Conservation (phyloP, 1,284 basidiomycete species). For the Malassezia obtusa region DNA sequence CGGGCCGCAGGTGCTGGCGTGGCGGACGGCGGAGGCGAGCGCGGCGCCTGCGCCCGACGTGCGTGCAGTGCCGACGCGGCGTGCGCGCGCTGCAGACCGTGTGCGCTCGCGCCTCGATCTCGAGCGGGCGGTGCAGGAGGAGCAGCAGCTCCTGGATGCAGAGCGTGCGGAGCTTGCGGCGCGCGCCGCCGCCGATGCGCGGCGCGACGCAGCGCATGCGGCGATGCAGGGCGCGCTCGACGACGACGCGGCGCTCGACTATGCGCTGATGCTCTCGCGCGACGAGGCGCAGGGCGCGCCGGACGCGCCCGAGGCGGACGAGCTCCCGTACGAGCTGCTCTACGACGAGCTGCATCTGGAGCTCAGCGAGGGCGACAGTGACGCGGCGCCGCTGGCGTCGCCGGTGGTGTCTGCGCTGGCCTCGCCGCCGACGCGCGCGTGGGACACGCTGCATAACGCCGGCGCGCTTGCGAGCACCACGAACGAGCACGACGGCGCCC, state of each 20-base stretch:
- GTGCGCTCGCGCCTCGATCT: conserved; percentile 26
- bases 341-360: conserved; percentile 7
- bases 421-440: conserved; percentile 28
- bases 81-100: conserved; percentile 23
- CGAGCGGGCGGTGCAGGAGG: conserved; percentile 38
- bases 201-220: conserved; percentile 51
- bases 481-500: conserved; percentile 14
- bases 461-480: conserved; percentile 11
- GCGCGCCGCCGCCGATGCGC: conserved; percentile 53
- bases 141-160: conserved; percentile 51
- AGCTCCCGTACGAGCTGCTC: conserved; percentile 11
- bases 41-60: conserved; percentile 50
- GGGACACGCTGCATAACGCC: conserved; percentile 35
- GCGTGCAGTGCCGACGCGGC: background rate
- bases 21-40: conserved; percentile 52
- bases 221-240: conserved; percentile 60
- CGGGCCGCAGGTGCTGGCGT: conserved; percentile 60
- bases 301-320: background rate
- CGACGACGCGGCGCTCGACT: conserved; percentile 69
- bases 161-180: conserved; percentile 60
- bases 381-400: conserved; percentile 3
- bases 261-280: conserved; percentile 71
- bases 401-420: background rate
- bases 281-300: conserved; percentile 53
- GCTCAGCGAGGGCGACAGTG: conserved; percentile 9